Conservation (phyloP, 1,139 yeast species). For the Saccharomyces hybrid region DNA sequence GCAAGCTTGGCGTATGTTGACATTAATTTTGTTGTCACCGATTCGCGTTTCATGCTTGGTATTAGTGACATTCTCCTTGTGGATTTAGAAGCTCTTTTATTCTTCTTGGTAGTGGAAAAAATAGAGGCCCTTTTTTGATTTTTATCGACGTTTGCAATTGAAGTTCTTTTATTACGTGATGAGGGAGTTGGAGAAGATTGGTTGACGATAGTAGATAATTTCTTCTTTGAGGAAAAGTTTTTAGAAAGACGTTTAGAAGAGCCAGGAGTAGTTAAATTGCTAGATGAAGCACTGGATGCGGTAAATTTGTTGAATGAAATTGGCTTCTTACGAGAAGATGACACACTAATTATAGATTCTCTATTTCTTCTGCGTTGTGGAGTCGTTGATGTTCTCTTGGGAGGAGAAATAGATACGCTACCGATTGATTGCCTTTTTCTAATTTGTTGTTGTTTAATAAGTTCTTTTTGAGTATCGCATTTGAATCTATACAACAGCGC, state of each 20-base stretch:
- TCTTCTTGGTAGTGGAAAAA: slow-evolving; percentile 15
- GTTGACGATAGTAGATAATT: slow-evolving; percentile 20
- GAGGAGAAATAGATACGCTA: slow-evolving; percentile 9
- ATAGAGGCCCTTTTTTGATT: slow-evolving; percentile 33
- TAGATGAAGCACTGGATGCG: slow-evolving; percentile 12
- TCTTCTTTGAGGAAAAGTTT: slow-evolving; percentile 12
- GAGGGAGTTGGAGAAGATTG: slow-evolving; percentile 29
- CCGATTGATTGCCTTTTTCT: slow-evolving; percentile 23
- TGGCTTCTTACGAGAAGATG: slow-evolving; percentile 49
- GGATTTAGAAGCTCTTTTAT: slow-evolving; percentile 28
- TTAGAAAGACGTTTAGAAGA: slow-evolving; percentile 13
- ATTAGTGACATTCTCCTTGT: slow-evolving; percentile 32
- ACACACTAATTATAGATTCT: slow-evolving; percentile 45
- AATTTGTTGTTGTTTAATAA: slow-evolving; percentile 18
- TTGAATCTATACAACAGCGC: slow-evolving; percentile 46
- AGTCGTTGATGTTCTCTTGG: slow-evolving; percentile 10
- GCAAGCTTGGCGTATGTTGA: slow-evolving; percentile 61
- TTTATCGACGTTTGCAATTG: slow-evolving; percentile 15
- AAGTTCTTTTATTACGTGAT: slow-evolving; percentile 23
- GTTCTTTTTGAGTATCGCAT: slow-evolving; percentile 32
- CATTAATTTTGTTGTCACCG: slow-evolving; percentile 57
- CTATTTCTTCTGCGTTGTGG: slow-evolving; percentile 41
- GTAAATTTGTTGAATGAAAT: slow-evolving; percentile 44
- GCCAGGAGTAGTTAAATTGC: slow-evolving; percentile 17
- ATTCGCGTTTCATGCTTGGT: slow-evolving; percentile 47